phyloP scores from a whole-genome alignment of 2,329 filamentous ascomycete genomes.

The Clonostachys byssicola region DNA sequence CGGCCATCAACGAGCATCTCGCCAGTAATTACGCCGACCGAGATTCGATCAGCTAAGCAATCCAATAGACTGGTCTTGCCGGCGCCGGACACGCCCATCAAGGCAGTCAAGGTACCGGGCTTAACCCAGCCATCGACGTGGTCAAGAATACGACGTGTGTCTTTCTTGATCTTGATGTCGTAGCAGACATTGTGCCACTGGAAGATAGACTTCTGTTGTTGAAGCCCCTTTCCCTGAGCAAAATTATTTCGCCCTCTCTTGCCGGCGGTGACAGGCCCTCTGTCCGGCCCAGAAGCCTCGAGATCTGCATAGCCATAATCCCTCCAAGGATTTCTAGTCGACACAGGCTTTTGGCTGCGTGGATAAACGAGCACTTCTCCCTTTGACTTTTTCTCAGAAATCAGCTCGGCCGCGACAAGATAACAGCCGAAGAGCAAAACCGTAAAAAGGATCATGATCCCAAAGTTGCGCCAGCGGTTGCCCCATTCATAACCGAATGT shows the following conservation, averaged over 20 bases:
- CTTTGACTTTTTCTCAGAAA: slow-evolving; percentile 39
- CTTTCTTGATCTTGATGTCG: slow-evolving; percentile 64
- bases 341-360: slow-evolving; percentile 42
- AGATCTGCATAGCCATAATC: slow-evolving; percentile 31
- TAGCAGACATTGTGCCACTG: slow-evolving; percentile 70
- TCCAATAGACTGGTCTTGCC: slow-evolving; percentile 8
- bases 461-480: slow-evolving; percentile 54
- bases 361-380: slow-evolving; percentile 53
- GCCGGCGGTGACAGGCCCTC: no score
- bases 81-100: slow-evolving; percentile 58
- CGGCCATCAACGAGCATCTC: slow-evolving; percentile 46
- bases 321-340: slow-evolving; percentile 41
- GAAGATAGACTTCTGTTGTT: slow-evolving; percentile 48
- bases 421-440: slow-evolving; percentile 34
- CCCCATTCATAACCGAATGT: slow-evolving; percentile 51
- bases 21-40: slow-evolving; percentile 5
- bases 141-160: slow-evolving; percentile 66
- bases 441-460: slow-evolving; percentile 55
- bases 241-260: no score
- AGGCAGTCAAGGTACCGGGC: slow-evolving; percentile 77
- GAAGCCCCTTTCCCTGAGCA: no score
- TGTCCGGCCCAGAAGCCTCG: slow-evolving; percentile 8
- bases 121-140: slow-evolving; percentile 87
- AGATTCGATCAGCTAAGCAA: slow-evolving; percentile 6
- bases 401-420: slow-evolving; percentile 36